These are phyloP conservation scores for Trichoderma atroviride DNA, from an alignment of 2,329 filamentous ascomycete species.

Conservation along the genomic window DNA sequence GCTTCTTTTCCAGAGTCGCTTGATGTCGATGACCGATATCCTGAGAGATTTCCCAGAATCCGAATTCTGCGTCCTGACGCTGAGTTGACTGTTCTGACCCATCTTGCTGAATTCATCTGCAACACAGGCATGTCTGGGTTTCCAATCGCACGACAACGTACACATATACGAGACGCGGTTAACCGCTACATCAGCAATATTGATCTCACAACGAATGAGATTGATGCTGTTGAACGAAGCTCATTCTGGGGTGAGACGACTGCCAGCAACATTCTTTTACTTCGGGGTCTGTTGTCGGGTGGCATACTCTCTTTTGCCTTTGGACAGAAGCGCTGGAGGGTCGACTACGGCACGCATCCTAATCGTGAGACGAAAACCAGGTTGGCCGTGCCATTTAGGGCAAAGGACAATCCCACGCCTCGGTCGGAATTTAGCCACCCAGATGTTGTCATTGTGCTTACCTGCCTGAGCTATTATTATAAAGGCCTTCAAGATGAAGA, in stretches of 20 bases:
- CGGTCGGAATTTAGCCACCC: slow-evolving; percentile 65
- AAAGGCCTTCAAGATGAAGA: slow-evolving; percentile 55
- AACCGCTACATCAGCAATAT: neutral
- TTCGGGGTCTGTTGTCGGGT: slow-evolving; percentile 59
- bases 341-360: slow-evolving; percentile 63
- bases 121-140: slow-evolving; percentile 46
- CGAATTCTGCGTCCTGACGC: slow-evolving; percentile 48
- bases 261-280: slow-evolving; percentile 47
- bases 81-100: slow-evolving; percentile 33
- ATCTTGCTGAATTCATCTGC: slow-evolving; percentile 47
- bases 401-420: slow-evolving; percentile 59
- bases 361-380: slow-evolving; percentile 44
- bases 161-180: neutral
- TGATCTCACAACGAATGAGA: neutral
- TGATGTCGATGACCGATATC: slow-evolving; percentile 42
- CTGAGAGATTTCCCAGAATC: slow-evolving; percentile 50
- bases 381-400: slow-evolving; percentile 61
- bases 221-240: neutral
- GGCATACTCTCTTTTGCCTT: slow-evolving; percentile 59
- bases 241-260: slow-evolving; percentile 42
- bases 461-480: slow-evolving; percentile 59
- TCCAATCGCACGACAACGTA: slow-evolving; percentile 40
- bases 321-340: slow-evolving; percentile 61
- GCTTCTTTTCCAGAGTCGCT: slow-evolving; percentile 42
- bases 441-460: slow-evolving; percentile 59